Evolutionary conservation across 768 basidiomycete genomes (phyloP).

Genomic region (Gyrodon lividus): DNA sequence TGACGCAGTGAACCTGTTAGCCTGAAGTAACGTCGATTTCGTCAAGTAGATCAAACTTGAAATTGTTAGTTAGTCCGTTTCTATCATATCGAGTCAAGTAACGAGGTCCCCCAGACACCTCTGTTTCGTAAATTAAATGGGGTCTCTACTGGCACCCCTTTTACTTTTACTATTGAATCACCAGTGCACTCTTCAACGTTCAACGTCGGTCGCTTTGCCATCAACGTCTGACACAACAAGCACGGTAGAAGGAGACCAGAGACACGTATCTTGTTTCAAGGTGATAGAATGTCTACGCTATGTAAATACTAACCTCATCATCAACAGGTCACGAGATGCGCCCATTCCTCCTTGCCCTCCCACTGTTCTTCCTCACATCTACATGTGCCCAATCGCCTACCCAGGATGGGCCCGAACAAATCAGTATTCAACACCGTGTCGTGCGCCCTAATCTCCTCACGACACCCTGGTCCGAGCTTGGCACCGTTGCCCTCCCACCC

Average conservation of each 20-base stretch:
- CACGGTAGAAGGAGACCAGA: background rate
- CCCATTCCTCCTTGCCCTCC: background rate
- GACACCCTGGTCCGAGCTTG: conserved; percentile 24
- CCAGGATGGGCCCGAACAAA: conserved; percentile 3
- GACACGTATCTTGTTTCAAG: no score
- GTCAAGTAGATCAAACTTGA: background rate
- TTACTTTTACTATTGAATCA: background rate
- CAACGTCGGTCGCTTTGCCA: background rate
- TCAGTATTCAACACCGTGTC: conserved; percentile 30
- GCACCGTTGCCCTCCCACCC: conserved; percentile 24
- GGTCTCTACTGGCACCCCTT: background rate
- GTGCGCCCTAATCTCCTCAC: conserved; percentile 32
- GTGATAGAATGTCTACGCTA: no score
- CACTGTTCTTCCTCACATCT: conserved; percentile 14
- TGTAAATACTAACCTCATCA: no score
- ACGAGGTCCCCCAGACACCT: conserved; percentile 21
- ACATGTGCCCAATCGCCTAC: conserved; percentile 7
- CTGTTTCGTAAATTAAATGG: background rate
- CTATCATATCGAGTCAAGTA: conserved; percentile 9
- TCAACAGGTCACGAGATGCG: background rate
- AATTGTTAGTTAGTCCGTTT: no score
- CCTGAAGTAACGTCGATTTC: background rate
- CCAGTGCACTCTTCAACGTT: no score
- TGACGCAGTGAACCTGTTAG: background rate
- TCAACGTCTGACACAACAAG: conserved; percentile 7